Evolutionary conservation across 2,329 filamentous ascomycete species (phyloP), one percentile per base, ranked within the genome.

Genomic region (Ceratocystis lukuohia): DNA sequence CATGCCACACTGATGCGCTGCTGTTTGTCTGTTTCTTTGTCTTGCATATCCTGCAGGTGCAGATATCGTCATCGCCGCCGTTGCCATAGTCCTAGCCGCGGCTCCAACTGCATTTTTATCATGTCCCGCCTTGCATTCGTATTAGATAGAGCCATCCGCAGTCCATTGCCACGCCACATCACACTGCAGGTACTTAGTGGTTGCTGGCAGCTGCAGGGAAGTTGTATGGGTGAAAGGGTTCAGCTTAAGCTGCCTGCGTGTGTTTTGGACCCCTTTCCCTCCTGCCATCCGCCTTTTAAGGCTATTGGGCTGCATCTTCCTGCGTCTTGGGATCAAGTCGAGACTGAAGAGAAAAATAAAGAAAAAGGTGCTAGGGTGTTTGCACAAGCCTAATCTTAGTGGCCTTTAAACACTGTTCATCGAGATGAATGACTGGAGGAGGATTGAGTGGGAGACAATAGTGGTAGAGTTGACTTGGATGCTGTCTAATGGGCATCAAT

Each of bases 51-150:
- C 6, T 41, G 10, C 37, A 41, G 37, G 17, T 7, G n/a, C 17
- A 50, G n/a, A 20, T 15, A 20, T 50, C 2, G 17, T n/a, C 20
- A 12, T n/a, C 17, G 17, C 46, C 6, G 17, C 6, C 6, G 46
- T 20, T n/a, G 46, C n/a, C 17, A 50, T 22, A 50, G 46, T 30
- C 15, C n/a, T 50, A 37, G 46, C 46, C 30, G 45, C 62, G n/a
- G 33, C 20, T 20, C 15, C 61, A 63, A 45, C 48, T 59, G 25
- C 10, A 28, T 22, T 63, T 22, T 20, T 30, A 22, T 41, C 65
- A 63, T 65, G 66, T 45, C 44, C 37, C 63, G 66, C 66, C 65
- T 65, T 63, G 59, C 59, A 65, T 63, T 59, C 63, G 46, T 22
- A 45, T 22, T 28, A 20, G 59, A 22, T 15, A 48, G 33, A 41